Conservation (phyloP, 192 early-diverging fungal species). For the Backusella liffmaniae region DNA sequence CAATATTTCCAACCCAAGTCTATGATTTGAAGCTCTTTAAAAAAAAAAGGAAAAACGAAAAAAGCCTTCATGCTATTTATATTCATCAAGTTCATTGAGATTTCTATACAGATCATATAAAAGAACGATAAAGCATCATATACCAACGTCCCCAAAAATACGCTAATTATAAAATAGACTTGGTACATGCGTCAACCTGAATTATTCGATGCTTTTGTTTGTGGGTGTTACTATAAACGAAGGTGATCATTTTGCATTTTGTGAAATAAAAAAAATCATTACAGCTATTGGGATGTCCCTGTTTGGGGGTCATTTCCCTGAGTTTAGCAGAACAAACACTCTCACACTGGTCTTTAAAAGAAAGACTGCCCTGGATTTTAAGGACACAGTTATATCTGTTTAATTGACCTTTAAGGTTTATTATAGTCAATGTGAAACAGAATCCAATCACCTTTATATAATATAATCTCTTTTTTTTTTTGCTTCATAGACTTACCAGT, state of each 20-base stretch:
- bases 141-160: not conserved
- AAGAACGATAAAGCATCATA: too few species aligned
- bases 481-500: not conserved
- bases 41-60: not conserved
- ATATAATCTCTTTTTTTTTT: too few species aligned
- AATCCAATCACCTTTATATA: not conserved
- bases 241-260: not conserved
- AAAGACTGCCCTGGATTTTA: not conserved
- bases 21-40: not conserved
- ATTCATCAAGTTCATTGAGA: too few species aligned
- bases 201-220: too few species aligned
- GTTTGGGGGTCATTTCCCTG: not conserved
- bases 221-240: not conserved
- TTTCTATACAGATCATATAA: too few species aligned
- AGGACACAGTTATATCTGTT: not conserved
- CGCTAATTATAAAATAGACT: not conserved
- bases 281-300: not conserved
- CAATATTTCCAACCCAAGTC: not conserved
- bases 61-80: not conserved
- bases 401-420: not conserved
- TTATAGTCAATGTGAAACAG: not conserved
- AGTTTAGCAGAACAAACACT: not conserved
- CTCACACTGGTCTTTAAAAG: not conserved
- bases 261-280: too few species aligned
- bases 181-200: not conserved